Conservation (phyloP, 495 filamentous ascomycete species). For the Monascus purpureus region DNA sequence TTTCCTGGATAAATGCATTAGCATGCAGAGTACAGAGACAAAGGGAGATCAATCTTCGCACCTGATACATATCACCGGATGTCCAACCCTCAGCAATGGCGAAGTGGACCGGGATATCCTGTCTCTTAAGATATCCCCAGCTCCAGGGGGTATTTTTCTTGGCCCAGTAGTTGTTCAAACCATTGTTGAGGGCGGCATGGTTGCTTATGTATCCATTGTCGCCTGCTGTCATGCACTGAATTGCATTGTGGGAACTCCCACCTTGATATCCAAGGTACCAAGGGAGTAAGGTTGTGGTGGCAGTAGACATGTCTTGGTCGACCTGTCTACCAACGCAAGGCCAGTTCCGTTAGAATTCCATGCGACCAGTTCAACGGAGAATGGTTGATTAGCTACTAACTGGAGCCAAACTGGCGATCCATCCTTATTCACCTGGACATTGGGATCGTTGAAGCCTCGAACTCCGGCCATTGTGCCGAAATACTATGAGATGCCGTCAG, state of each 20-base stretch:
- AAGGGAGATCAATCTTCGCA: conserved; percentile 1
- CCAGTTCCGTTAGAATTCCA: neutral
- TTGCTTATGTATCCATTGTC: conserved; percentile 36
- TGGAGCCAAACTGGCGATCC: conserved; percentile 34
- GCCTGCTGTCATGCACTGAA: conserved; percentile 41
- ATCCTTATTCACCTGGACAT: conserved; percentile 36
- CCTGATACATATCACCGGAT: conserved; percentile 43
- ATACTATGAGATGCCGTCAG: conserved; percentile 17
- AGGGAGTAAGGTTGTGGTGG: conserved; percentile 29
- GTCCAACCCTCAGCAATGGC: conserved; percentile 41
- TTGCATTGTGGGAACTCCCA: conserved; percentile 30
- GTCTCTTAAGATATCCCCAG: conserved; percentile 34
- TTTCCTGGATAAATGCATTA: conserved; percentile 19
- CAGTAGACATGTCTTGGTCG: conserved; percentile 10
- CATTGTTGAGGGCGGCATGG: conserved; percentile 35
- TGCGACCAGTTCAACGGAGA: neutral
- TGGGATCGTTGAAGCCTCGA: conserved; percentile 42
- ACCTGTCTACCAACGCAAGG: conserved; percentile 5
- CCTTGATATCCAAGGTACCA: conserved; percentile 41
- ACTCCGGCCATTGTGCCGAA: conserved; percentile 43
- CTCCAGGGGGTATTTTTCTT: conserved; percentile 39
- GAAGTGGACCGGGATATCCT: conserved; percentile 40
- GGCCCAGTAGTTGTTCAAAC: conserved; percentile 38
- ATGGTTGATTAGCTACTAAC: conserved; percentile 15
- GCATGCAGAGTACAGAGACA: neutral